These are phyloP conservation scores for Streptanthus diversifolius DNA, from an alignment of 345 rosid genomes.

Conservation along the genomic window DNA sequence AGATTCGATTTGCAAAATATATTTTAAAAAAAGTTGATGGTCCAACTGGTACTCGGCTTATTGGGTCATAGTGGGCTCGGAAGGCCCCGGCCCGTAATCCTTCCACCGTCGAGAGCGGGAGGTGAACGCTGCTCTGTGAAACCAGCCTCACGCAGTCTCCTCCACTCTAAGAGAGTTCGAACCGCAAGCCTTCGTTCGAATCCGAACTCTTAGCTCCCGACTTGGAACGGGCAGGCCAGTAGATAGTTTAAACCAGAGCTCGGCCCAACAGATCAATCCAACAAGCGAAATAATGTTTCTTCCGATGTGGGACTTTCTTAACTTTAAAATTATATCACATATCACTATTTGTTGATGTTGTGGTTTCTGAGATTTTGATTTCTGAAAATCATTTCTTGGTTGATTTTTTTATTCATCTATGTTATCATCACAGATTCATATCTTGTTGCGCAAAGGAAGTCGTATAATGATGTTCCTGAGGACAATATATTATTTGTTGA, in stretches of 20 bases:
- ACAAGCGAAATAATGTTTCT: background rate
- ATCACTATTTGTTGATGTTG: too few species aligned
- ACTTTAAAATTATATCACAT: too few species aligned
- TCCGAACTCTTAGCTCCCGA: slow-evolving; percentile 4
- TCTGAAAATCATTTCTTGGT: too few species aligned
- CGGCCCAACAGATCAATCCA: background rate
- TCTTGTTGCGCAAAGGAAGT: background rate
- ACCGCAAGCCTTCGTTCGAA: slow-evolving; percentile 19
- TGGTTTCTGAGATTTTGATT: too few species aligned
- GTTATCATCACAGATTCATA: too few species aligned
- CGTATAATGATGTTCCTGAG: background rate
- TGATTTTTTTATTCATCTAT: too few species aligned
- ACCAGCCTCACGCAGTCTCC: slow-evolving; percentile 35
- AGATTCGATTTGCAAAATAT: too few species aligned
- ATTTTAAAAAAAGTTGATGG: background rate
- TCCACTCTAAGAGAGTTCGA: slow-evolving; percentile 11
- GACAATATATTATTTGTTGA: background rate
- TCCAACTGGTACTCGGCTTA: background rate
- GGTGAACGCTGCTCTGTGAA: too few species aligned
- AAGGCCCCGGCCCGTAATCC: too few species aligned
- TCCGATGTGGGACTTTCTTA: background rate
- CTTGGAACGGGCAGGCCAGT: slow-evolving; percentile 41
- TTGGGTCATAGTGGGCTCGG: too few species aligned
- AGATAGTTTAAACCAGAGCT: fast-evolving
- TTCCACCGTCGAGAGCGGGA: too few species aligned